Percentiles rank a stretch among this genome's conserved stretches.
These are phyloP conservation scores for Xylaria intraflava DNA, from an alignment of 495 filamentous ascomycete species.

Conservation along the genomic window DNA sequence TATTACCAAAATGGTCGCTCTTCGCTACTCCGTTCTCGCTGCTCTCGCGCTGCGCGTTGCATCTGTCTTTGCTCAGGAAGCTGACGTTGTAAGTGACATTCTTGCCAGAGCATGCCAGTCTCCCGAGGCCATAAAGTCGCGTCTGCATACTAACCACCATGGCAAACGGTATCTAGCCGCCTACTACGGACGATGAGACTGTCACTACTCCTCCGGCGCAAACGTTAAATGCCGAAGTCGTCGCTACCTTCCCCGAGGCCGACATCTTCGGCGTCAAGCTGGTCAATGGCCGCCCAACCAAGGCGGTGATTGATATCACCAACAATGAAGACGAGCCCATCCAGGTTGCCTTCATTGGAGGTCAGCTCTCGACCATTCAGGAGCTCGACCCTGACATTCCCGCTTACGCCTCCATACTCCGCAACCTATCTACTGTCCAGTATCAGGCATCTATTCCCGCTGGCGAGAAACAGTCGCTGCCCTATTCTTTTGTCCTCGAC, in stretches of 20 bases:
- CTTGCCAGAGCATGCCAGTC: background rate
- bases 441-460: constrained; percentile 73
- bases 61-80: constrained; percentile 52
- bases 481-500: constrained; percentile 81
- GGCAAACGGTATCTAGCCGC: constrained; percentile 13
- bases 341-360: constrained; percentile 69
- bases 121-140: constrained; percentile 1
- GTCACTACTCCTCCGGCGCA: constrained; percentile 44
- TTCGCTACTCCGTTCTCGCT: constrained; percentile 63
- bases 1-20: constrained; percentile 59
- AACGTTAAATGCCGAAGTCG: constrained; percentile 65
- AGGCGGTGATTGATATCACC: constrained; percentile 69
- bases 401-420: constrained; percentile 51
- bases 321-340: constrained; percentile 79
- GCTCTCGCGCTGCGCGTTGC: constrained; percentile 63
- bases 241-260: constrained; percentile 74
- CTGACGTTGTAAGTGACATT: constrained; percentile 45
- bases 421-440: constrained; percentile 73
- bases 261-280: constrained; percentile 91
- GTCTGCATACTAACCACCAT: constrained; percentile 11
- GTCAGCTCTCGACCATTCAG: constrained; percentile 58
- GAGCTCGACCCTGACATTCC: constrained; percentile 44
- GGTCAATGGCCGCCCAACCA: constrained; percentile 84
- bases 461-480: constrained; percentile 66
- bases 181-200: constrained; percentile 22